phyloP scores from a whole-genome alignment of 164 flowering plant species.

The Malania oleifera region DNA sequence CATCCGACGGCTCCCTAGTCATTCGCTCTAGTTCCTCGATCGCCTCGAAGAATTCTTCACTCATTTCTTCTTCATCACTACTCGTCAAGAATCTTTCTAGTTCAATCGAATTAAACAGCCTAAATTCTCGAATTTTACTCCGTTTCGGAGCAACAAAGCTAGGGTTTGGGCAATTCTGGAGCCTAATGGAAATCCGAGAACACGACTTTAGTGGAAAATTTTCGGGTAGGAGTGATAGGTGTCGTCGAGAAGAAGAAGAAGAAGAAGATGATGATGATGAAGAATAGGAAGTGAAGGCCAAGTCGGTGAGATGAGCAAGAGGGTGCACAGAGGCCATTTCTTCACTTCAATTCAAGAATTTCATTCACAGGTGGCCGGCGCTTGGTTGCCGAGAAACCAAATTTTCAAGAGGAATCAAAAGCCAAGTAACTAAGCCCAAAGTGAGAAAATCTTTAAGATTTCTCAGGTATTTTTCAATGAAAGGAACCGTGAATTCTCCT shows the following conservation, averaged over 20 bases:
- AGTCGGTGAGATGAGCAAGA: slow-evolving; percentile 17
- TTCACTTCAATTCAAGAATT: neutral
- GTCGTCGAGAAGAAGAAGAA: slow-evolving; percentile 4
- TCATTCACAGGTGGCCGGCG: neutral
- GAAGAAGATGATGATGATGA: slow-evolving; percentile 12
- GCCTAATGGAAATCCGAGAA: slow-evolving; percentile 19
- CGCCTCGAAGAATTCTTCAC: slow-evolving; percentile 76
- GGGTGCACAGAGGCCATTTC: slow-evolving; percentile 27
- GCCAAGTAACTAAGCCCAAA: too few relatives aligned
- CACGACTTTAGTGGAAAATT: slow-evolving; percentile 3
- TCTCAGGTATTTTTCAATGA: neutral
- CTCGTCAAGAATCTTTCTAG: slow-evolving; percentile 52
- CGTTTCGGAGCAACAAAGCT: slow-evolving; percentile 14
- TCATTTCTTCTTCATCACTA: slow-evolving; percentile 60
- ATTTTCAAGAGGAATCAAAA: too few relatives aligned
- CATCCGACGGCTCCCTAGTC: slow-evolving; percentile 80
- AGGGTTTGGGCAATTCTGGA: slow-evolving; percentile 14
- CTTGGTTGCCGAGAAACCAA: slow-evolving; percentile 6
- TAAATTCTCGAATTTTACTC: slow-evolving; percentile 29
- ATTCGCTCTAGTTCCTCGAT: slow-evolving; percentile 90
- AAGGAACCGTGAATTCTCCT: too few relatives aligned
- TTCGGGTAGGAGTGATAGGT: slow-evolving; percentile 6
- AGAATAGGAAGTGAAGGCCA: slow-evolving; percentile 8
- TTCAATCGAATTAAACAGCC: slow-evolving; percentile 43
- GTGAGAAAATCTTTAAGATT: neutral